These are phyloP conservation scores for Trypanosomatidae sp. DNA, from an alignment of 208 protist genomes.

Conservation along the genomic window DNA sequence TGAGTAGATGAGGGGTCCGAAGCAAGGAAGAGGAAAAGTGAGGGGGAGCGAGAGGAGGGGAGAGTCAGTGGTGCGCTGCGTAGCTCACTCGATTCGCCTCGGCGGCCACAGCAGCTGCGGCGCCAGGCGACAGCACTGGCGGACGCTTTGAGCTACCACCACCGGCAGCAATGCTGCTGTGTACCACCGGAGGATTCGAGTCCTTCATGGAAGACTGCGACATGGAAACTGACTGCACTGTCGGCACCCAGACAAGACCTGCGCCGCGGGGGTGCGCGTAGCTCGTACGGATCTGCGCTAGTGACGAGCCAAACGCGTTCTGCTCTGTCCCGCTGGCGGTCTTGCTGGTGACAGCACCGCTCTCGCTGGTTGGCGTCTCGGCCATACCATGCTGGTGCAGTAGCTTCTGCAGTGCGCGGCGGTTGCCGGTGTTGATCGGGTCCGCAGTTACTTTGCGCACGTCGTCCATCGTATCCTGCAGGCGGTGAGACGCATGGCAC, in stretches of 20 bases:
- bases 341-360: slow-evolving; percentile 4
- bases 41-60: neutral
- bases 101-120: slow-evolving; percentile 24
- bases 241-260: slow-evolving; percentile 74
- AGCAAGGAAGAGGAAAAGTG: slow-evolving; percentile 8
- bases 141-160: slow-evolving; percentile 8
- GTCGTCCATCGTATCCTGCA: slow-evolving; percentile 75
- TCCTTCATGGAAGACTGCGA: slow-evolving; percentile 14
- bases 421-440: slow-evolving; percentile 60
- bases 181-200: slow-evolving; percentile 9
- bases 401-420: slow-evolving; percentile 34
- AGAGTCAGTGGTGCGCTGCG: slow-evolving; percentile 2
- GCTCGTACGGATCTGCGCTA: slow-evolving; percentile 48
- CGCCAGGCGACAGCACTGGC: slow-evolving; percentile 26
- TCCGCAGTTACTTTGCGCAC: slow-evolving; percentile 64
- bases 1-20: slow-evolving; percentile 6
- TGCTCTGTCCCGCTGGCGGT: slow-evolving; percentile 2
- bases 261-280: slow-evolving; percentile 63
- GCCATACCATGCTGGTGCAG: slow-evolving; percentile 28
- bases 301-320: slow-evolving; percentile 40
- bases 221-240: neutral
- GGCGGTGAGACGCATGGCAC: slow-evolving; percentile 68
- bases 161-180: slow-evolving; percentile 7
- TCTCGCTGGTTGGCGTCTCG: slow-evolving; percentile 7
- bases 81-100: slow-evolving; percentile 25